Evolutionary conservation across 495 filamentous ascomycete genomes (phyloP), one percentile per base, ranked within the genome.

Genomic region (Amphirosellinia nigrospora): DNA sequence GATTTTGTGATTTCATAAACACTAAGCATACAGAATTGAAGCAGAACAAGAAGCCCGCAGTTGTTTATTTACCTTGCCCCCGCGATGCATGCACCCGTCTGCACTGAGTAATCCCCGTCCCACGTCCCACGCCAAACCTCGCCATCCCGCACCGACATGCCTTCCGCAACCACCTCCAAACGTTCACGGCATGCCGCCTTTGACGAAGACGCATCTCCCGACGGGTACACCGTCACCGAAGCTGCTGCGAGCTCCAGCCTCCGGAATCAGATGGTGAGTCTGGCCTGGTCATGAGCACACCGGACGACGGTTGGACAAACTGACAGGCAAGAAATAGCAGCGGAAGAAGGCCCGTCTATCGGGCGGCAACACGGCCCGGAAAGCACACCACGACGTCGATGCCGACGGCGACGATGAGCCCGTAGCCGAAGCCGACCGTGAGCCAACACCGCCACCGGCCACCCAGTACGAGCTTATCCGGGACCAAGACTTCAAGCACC

Each of bases 391-490:
- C 64, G 55, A 61, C 56, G 70, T 69, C 61, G 75, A 77, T 41
- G 55, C 59, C 4, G 65, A 77, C 39, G 79, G 77, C 39, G 74
- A 70, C 63, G 75, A 77, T 19, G 81, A 78, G 48, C 74, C 3
- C 43, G 73, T 63, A 76, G 77, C 28, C 55, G 71, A 43, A 28
- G 63, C 63, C 74, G 58, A 74, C 9, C 38, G 46, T 13, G 59
- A 62, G 26, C 67, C 70, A 0, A 64, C 70, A 63, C 80, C 73
- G 30, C 83, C 74, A 39, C 82, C 75, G 65, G 83, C 77, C 71
- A 82, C 83, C 61, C 82, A 86, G 66, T 87, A 86, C 71, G 86
- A 88, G 66, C 69, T 79, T 19, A 70, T 84, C 71, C 80, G 86
- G 15, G 86, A 89, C 75, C 79, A 75, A 16, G 82, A 81, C 59